Evolutionary conservation across 495 filamentous ascomycete genomes (phyloP).

Genomic region (Aspergillus affinis): DNA sequence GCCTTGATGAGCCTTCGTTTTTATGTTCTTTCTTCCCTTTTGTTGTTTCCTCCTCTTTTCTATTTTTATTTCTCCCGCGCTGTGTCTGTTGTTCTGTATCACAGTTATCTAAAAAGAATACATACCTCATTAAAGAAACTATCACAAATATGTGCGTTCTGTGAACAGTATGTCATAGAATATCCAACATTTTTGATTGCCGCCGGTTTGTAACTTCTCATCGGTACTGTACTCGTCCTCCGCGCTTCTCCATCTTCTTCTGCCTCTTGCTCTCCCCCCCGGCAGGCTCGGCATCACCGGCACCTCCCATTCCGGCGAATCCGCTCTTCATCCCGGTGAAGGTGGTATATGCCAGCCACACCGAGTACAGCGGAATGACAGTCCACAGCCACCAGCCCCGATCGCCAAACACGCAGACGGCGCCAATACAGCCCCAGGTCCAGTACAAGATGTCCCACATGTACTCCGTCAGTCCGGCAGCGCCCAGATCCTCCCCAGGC

Average conservation of each 20-base stretch:
- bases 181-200: background rate
- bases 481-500: conserved; percentile 84
- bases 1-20: background rate
- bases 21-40: background rate
- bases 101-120: background rate
- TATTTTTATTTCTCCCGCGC: background rate
- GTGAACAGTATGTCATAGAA: background rate
- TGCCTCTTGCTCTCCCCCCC: conserved; percentile 57
- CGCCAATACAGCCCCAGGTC: conserved; percentile 69
- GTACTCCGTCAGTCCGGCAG: conserved; percentile 89
- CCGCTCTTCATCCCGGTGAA: conserved; percentile 64
- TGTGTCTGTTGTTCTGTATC: background rate
- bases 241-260: conserved; percentile 62
- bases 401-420: conserved; percentile 69
- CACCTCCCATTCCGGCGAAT: conserved; percentile 57
- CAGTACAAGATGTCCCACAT: conserved; percentile 97
- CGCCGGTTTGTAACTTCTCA: conserved; percentile 16
- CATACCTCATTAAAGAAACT: too few relatives aligned
- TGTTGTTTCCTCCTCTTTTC: background rate
- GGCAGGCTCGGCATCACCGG: conserved; percentile 22
- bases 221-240: conserved; percentile 48
- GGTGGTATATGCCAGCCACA: conserved; percentile 64
- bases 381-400: conserved; percentile 74
- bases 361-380: conserved; percentile 68
- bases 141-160: background rate